Evolutionary conservation across 116 monocot species (phyloP).

Genomic region (Trichopus zeylanicus): DNA sequence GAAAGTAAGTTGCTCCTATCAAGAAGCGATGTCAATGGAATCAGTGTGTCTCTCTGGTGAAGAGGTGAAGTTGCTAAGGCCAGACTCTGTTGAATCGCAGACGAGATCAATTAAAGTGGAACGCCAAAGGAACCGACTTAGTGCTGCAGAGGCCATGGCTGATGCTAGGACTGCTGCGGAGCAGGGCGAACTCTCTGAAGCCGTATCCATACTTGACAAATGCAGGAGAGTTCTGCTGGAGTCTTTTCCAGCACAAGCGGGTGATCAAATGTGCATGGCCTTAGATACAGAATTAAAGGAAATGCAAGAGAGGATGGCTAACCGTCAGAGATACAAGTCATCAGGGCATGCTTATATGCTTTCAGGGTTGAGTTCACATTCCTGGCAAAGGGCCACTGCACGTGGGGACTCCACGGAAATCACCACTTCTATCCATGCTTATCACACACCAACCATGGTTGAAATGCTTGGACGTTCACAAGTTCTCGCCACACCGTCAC

Average conservation of each 20-base stretch:
- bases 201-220: slow-evolving; percentile 36
- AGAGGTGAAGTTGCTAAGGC: slow-evolving; percentile 27
- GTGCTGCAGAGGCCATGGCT: slow-evolving; percentile 51
- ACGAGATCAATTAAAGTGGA: slow-evolving; percentile 47
- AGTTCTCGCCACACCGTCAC: slow-evolving; percentile 10
- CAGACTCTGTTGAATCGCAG: slow-evolving; percentile 6
- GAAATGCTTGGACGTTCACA: slow-evolving; percentile 64
- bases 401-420: slow-evolving; percentile 53
- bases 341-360: slow-evolving; percentile 67
- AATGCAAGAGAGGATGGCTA: slow-evolving; percentile 72
- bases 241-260: slow-evolving; percentile 21
- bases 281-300: slow-evolving; percentile 48
- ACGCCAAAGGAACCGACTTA: slow-evolving; percentile 46
- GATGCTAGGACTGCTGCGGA: slow-evolving; percentile 53
- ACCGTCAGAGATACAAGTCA: slow-evolving; percentile 40
- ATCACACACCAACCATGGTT: slow-evolving; percentile 69
- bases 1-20: slow-evolving; percentile 28
- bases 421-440: slow-evolving; percentile 25
- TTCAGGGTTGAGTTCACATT: slow-evolving; percentile 74
- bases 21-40: slow-evolving; percentile 29
- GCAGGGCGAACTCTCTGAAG: slow-evolving; percentile 33
- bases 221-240: slow-evolving; percentile 23
- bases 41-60: slow-evolving; percentile 2
- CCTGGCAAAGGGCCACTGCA: slow-evolving; percentile 61
- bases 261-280: slow-evolving; percentile 32